Evolutionary conservation across 1,284 basidiomycete genomes (phyloP), one percentile per base, ranked within the genome.

Genomic region (Anthracocystis panici-leucophaei): DNA sequence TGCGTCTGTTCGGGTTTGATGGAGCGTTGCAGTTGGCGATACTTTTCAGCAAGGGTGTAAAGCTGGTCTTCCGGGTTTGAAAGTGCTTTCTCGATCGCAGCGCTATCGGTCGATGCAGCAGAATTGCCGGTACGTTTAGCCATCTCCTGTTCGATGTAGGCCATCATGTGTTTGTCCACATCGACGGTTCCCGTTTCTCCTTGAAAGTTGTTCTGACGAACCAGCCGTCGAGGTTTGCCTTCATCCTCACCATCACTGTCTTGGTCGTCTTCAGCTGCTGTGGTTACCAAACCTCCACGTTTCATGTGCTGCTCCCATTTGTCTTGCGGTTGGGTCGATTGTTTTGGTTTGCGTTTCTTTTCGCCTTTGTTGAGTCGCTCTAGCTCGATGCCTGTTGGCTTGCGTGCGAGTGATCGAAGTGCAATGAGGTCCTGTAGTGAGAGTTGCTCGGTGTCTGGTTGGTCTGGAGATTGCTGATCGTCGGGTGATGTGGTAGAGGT

Each of bases 151-250:
- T 98, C 96, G 62, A 98, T 98, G 81, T 96, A 98, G 2, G 91
- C 93, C 93, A 98, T 95, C 95, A 98, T 98, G 84, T 98, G 96
- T 83, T 97, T 97, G 87, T 99, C 95, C 7, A 97, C 94, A 82
- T 97, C 95, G 12, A 98, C 88, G 1, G 91, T 91, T 82, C 97
- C 97, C 2, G 95, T 99, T 86, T 98, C 95, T 72, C 94, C 92
- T 0, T 96, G 98, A 84, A 99, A 97, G 87, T 97, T 97, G 86
- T 93, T 95, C 25, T 90, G 88, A 52, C 93, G 89, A 5, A 97
- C 90, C 6, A 91, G 90, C 5, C 65, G 46, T 10, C 57, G 42
- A 18, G 45, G 55, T 44, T 63, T 66, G 35, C 35, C 40, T 23
- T 74, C 74, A 27, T 88, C 82, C 8, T 53, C 64, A 25, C 79